phyloP scores from a whole-genome alignment of 108 stramenopile species.

The Cyclotella choctawhatcheeana region DNA sequence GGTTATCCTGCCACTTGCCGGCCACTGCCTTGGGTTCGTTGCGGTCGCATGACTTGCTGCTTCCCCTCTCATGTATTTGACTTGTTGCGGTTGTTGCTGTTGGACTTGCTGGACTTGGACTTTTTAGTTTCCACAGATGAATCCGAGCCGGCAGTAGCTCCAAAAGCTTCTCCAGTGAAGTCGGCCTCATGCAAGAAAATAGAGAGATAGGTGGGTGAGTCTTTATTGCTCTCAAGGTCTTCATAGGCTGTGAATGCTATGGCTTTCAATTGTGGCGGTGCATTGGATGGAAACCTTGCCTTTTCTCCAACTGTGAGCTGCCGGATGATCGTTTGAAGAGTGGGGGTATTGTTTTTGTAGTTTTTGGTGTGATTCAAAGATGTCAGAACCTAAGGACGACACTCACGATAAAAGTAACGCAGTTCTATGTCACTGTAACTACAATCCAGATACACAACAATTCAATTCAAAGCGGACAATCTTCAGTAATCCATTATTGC shows the following conservation, averaged over 20 bases:
- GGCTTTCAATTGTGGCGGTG: no score
- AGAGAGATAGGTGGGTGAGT: not conserved
- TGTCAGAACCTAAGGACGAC: no score
- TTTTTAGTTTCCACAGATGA: no score
- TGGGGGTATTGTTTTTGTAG: not conserved
- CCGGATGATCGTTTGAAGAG: not conserved
- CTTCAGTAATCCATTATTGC: no score
- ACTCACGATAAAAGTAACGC: no score
- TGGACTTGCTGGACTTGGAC: not conserved
- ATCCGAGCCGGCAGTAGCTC: no score
- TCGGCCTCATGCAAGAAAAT: not conserved
- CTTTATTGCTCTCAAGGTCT: not conserved
- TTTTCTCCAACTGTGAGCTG: not conserved
- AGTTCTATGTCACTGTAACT: no score
- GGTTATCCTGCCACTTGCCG: slow-evolving; percentile 10
- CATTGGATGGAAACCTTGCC: not conserved
- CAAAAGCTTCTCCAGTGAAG: no score
- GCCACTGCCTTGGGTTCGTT: not conserved
- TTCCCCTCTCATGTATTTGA: not conserved
- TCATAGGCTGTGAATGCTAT: not conserved
- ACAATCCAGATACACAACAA: no score
- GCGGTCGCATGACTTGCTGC: no score
- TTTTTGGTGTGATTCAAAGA: not conserved
- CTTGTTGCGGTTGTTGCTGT: not conserved
- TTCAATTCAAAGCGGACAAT: no score